Conservation (phyloP, 768 basidiomycete genomes). For the Atractiella rhizophila region DNA sequence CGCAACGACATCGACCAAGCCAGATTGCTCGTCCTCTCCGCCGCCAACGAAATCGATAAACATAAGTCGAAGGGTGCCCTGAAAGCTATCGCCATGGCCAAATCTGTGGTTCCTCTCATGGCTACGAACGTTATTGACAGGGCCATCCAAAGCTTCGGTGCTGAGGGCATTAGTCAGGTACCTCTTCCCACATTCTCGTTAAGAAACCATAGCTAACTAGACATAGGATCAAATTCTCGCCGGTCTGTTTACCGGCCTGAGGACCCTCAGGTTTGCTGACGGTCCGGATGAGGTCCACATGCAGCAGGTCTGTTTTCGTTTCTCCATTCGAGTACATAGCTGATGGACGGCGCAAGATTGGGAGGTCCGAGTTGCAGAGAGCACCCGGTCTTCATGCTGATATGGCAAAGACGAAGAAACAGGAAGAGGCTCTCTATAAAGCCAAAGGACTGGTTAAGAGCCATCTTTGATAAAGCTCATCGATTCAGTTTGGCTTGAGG, state of each 20-base stretch:
- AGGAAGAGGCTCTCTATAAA: no score
- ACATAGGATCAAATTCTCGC: slow-evolving; percentile 57
- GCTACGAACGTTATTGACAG: slow-evolving; percentile 69
- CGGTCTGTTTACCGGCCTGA: slow-evolving; percentile 43
- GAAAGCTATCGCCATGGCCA: slow-evolving; percentile 93
- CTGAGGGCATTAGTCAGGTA: slow-evolving; percentile 52
- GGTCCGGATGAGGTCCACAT: slow-evolving; percentile 15
- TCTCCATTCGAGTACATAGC: no score
- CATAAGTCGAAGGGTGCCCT: slow-evolving; percentile 74
- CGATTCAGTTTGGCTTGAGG: no score
- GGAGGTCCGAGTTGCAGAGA: no score
- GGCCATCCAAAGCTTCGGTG: slow-evolving; percentile 86
- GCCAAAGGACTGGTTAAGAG: no score
- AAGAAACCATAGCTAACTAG: background rate
- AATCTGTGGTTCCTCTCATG: slow-evolving; percentile 84
- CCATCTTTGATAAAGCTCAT: no score
- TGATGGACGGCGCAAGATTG: no score
- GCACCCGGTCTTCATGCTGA: no score
- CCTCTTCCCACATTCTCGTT: background rate
- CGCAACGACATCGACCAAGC: slow-evolving; percentile 79
- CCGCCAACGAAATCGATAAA: slow-evolving; percentile 82
- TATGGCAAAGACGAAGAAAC: no score
- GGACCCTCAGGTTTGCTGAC: slow-evolving; percentile 51
- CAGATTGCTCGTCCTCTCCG: slow-evolving; percentile 66
- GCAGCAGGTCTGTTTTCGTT: no score